Conservation (phyloP, 1,284 basidiomycete genomes). For the Malassezia sp. region DNA sequence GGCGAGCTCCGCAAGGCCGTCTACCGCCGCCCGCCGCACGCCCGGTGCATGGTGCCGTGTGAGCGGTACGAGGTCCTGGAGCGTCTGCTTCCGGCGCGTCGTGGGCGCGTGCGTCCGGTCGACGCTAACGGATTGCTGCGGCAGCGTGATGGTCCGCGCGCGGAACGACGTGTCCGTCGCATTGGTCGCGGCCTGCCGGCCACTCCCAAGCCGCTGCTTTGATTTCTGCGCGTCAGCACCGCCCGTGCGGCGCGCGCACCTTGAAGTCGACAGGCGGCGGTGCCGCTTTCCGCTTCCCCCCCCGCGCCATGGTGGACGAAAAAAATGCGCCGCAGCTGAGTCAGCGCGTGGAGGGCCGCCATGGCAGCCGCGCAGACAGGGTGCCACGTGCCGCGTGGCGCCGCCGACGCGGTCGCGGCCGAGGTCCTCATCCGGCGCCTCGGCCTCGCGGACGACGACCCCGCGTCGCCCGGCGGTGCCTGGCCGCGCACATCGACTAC, state of each 20-base stretch:
- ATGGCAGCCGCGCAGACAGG: no score
- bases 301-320: background rate
- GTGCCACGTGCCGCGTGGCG: no score
- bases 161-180: slow-evolving; percentile 92
- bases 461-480: no score
- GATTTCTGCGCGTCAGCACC: slow-evolving; percentile 66
- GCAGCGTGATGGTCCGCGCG: slow-evolving; percentile 52
- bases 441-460: no score
- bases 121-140: slow-evolving; percentile 34
- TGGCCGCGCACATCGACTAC: no score
- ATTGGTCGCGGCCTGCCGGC: slow-evolving; percentile 70
- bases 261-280: slow-evolving; percentile 5
- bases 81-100: slow-evolving; percentile 54
- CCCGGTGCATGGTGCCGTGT: slow-evolving; percentile 71
- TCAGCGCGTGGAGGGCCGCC: no score
- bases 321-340: no score
- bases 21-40: slow-evolving; percentile 68
- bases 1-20: slow-evolving; percentile 69
- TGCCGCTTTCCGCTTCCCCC: slow-evolving; percentile 9
- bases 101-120: slow-evolving; percentile 27
- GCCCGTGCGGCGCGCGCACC: background rate
- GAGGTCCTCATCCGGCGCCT: no score
- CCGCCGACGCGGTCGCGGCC: no score
- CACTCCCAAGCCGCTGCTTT: slow-evolving; percentile 89
- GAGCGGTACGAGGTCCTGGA: slow-evolving; percentile 67